A percentile compares a stretch with the other conserved stretches of the same genome.
Conservation (phyloP, 257 asterid genomes). For the Fraxinus cuspidata region DNA sequence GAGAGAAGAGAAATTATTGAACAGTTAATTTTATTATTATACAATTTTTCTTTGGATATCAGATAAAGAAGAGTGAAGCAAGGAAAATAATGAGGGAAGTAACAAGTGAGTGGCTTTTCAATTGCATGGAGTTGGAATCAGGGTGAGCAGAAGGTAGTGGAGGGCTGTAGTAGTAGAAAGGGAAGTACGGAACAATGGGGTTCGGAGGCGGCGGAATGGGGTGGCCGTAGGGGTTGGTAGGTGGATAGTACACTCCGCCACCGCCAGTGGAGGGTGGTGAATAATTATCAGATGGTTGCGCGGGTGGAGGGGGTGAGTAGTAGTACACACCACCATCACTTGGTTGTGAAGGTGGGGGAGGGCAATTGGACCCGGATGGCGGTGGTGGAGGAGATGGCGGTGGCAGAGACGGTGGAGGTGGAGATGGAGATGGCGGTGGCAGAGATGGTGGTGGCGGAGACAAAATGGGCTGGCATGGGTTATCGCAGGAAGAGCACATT, state of each 20-base stretch:
- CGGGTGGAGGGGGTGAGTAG: slow-evolving; percentile 59
- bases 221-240: slow-evolving; percentile 26
- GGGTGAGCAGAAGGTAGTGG: slow-evolving; percentile 34
- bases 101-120: slow-evolving; percentile 18
- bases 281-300: slow-evolving; percentile 25
- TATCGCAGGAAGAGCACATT: slow-evolving; percentile 69
- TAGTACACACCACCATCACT: slow-evolving; percentile 34
- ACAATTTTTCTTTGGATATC: background rate
- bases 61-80: slow-evolving; percentile 27
- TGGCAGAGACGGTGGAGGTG: slow-evolving; percentile 39
- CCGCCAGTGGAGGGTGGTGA: slow-evolving; percentile 45
- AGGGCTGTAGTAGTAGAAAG: slow-evolving; percentile 46
- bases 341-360: slow-evolving; percentile 49
- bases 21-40: background rate
- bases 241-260: slow-evolving; percentile 36
- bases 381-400: slow-evolving; percentile 34
- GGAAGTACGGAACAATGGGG: slow-evolving; percentile 55
- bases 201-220: slow-evolving; percentile 58
- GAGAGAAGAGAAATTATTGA: background rate
- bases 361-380: slow-evolving; percentile 29
- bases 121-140: slow-evolving; percentile 32
- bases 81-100: slow-evolving; percentile 19
- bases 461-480: slow-evolving; percentile 66
- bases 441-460: slow-evolving; percentile 59
- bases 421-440: slow-evolving; percentile 34